Evolutionary conservation across 129 eudicot genomes (phyloP).

Genomic region (Artemisia annua): DNA sequence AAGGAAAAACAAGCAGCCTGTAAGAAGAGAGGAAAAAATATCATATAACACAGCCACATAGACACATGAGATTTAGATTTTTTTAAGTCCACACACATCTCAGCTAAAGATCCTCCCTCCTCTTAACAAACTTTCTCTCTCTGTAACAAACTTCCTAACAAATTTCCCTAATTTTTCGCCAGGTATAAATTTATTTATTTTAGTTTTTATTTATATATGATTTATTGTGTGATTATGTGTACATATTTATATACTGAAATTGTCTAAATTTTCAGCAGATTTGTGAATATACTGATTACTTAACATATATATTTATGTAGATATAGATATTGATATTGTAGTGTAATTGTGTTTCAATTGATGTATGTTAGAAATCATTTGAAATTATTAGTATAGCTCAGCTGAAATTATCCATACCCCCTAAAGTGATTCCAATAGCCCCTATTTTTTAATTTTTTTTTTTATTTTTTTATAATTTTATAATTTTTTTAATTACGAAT

Average conservation of each 20-base stretch:
- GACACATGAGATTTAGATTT: conserved; percentile 34
- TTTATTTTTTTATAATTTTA: no score
- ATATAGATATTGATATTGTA: no score
- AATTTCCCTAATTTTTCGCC: conserved; percentile 4
- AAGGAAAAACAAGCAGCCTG: conserved; percentile 10
- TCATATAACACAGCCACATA: conserved; percentile 62
- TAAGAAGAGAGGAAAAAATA: conserved; percentile 75
- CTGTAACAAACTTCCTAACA: conserved; percentile 32
- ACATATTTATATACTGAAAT: neutral
- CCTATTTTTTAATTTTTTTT: no score
- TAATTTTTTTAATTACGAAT: no score
- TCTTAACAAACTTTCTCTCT: conserved; percentile 17
- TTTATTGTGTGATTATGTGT: neutral
- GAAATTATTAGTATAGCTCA: neutral
- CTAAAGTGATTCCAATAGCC: no score
- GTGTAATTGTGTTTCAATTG: neutral
- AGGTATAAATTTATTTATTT: neutral
- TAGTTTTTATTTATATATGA: no score
- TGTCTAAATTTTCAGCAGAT: conserved; percentile 18
- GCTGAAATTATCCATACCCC: neutral
- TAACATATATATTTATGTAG: no score
- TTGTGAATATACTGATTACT: neutral
- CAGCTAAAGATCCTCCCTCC: conserved; percentile 84
- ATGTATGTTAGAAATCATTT: neutral
- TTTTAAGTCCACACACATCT: conserved; percentile 46